Percentiles rank a stretch among this genome's conserved stretches.
Conservation (phyloP, 495 filamentous ascomycete genomes). For the Cenococcum geophilum region DNA sequence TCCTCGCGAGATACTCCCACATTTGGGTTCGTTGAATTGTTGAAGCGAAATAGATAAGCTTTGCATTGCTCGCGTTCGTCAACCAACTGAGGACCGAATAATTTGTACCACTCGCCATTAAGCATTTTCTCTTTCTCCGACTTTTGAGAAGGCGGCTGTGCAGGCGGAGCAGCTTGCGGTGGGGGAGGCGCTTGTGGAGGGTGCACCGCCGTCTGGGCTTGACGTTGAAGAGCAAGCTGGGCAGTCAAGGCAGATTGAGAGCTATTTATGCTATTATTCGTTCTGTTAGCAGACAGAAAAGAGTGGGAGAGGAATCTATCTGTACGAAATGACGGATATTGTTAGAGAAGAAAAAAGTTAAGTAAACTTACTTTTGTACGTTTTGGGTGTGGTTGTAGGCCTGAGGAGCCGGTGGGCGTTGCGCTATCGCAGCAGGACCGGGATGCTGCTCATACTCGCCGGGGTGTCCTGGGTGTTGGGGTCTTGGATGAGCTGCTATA, state of each 20-base stretch:
- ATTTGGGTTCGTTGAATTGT: slow-evolving; percentile 76
- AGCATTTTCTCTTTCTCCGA: slow-evolving; percentile 96
- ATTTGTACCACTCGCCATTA: slow-evolving; percentile 69
- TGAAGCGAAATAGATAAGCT: slow-evolving; percentile 78
- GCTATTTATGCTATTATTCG: not conserved
- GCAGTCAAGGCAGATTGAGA: slow-evolving; percentile 18
- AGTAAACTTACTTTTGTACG: not conserved
- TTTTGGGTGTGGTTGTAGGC: not conserved
- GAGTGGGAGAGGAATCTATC: not conserved
- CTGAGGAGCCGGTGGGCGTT: not conserved
- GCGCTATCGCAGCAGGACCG: not conserved
- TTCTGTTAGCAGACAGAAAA: not conserved
- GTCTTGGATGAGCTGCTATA: slow-evolving; percentile 9
- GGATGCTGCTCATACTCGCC: slow-evolving; percentile 5
- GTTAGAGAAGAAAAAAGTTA: not conserved
- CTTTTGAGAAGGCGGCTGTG: slow-evolving; percentile 38
- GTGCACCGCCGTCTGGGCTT: slow-evolving; percentile 13
- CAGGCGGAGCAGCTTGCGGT: slow-evolving; percentile 27
- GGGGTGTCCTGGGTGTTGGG: slow-evolving; percentile 13
- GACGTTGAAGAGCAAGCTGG: slow-evolving; percentile 29
- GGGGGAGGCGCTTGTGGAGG: slow-evolving; percentile 11
- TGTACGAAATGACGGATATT: not conserved
- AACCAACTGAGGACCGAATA: slow-evolving; percentile 68
- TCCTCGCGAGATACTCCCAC: slow-evolving; percentile 70
- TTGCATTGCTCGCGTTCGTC: slow-evolving; percentile 85